A percentile compares a stretch with the other conserved stretches of the same genome.
These are phyloP conservation scores for Pichia terricola DNA, from an alignment of 1,139 yeast genomes.

Conservation along the genomic window DNA sequence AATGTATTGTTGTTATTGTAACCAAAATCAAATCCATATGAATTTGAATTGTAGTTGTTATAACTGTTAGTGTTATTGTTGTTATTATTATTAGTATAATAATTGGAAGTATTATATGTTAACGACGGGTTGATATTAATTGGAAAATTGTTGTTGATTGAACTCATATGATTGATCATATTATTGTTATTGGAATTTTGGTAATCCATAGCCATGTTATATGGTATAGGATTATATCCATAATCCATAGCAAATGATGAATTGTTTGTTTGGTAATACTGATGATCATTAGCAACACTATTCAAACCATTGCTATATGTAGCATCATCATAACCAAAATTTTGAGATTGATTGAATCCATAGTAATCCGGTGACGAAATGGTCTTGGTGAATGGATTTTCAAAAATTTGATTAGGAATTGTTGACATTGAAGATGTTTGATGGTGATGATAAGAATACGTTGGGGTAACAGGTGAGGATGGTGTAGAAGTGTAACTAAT, in stretches of 20 bases:
- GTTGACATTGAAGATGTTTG: conserved; percentile 3
- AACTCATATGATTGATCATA: not conserved
- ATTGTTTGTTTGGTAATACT: no score
- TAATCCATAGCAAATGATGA: no score
- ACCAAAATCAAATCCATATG: not conserved
- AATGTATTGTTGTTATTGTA: not conserved
- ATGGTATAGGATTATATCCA: no score
- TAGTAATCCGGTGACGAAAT: not conserved
- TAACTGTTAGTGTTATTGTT: not conserved
- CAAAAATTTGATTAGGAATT: conserved; percentile 15
- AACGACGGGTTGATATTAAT: no score
- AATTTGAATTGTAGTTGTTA: not conserved
- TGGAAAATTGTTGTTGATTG: not conserved
- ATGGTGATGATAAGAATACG: not conserved
- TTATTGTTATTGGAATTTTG: no score
- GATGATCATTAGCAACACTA: no score
- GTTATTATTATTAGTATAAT: not conserved
- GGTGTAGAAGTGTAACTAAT: not conserved
- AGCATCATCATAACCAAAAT: no score
- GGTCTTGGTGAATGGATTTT: conserved; percentile 17
- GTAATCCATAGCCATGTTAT: no score
- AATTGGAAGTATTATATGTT: not conserved
- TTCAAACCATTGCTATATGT: no score
- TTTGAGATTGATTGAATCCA: not conserved
- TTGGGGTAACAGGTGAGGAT: not conserved